Base-by-base conservation (phyloP, 306 rosid genomes). In the Begonia loranthoides region DNA sequence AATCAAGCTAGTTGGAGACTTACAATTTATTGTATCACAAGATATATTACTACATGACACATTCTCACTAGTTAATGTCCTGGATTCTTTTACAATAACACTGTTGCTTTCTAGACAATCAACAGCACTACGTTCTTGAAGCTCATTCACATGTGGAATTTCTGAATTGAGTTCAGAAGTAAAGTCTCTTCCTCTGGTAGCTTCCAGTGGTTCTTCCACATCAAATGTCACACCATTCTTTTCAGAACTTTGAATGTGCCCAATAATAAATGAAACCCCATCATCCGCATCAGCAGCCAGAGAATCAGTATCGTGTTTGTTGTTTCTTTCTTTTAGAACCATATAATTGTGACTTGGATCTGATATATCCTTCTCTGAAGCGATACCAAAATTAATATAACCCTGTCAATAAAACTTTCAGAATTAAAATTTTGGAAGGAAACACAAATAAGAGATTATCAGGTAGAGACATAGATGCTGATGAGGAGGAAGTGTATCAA, bases 341-440 rank as follows among this genome's bases (percentile, higher is more conserved):
- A 76, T 78, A 62, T 68, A 82, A 67, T 78, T 69, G 51, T 76
- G 76, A 58, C 72, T 57, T 65, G 57, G 60, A 64, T 70, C 82
- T 49, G 71, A 69, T 69, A 79, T 81, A 56, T 64, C 86, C 80
- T 86, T 83, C 62, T 69, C 93, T 49, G 83, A 66, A 60, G 96
- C 96, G 76, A 92, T 79, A 57, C 99, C 99, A 72, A 81, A 73
- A 75, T 92, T 87, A 65, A 92, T 92, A 68, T 78, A 92, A 61
- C 96, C 99, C 99, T 92, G 96, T 64, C 63, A 72, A 68, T 16
- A 50, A 51, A 53, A 17, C 38, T 34, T n/a, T 50, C 56, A 33
- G 9, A 4, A 50, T 17, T 9, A 17, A 7, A 17, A 12, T 19
- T 36, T 50, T 56, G 50, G 14, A 39, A 43, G 41, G 10, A 49